Evolutionary conservation across 2,329 filamentous ascomycete species (phyloP).

Genomic region (Penicillium sp.): DNA sequence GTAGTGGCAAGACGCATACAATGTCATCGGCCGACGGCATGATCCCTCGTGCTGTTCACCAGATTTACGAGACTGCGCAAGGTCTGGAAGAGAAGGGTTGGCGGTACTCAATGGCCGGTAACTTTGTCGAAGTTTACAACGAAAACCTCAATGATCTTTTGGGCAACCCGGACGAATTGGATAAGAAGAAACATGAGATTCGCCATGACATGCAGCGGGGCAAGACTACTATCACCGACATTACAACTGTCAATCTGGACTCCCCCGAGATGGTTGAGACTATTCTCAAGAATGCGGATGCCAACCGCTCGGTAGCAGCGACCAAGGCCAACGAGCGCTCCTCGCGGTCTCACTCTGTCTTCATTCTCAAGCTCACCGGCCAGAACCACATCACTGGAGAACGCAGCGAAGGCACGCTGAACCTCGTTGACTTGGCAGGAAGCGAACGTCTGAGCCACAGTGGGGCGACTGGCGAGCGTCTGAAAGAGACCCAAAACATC

Average conservation of each 20-base stretch:
- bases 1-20: conserved; percentile 93
- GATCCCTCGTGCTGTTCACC: conserved; percentile 87
- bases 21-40: conserved; percentile 92
- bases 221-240: conserved; percentile 77
- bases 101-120: conserved; percentile 91
- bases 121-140: conserved; percentile 97
- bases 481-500: conserved; percentile 95
- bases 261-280: conserved; percentile 75
- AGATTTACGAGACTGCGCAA: conserved; percentile 88
- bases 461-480: conserved; percentile 77
- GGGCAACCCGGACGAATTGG: conserved; percentile 65
- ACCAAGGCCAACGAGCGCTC: conserved; percentile 97
- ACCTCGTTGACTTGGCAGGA: conserved; percentile 91
- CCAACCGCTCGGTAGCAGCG: conserved; percentile 86
- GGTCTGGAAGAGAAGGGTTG: conserved; percentile 86
- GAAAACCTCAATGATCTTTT: conserved; percentile 93
- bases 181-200: conserved; percentile 83
- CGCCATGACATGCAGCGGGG: conserved; percentile 79
- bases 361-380: conserved; percentile 72
- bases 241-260: conserved; percentile 72
- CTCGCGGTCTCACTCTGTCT: conserved; percentile 91
- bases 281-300: conserved; percentile 75
- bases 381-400: conserved; percentile 73
- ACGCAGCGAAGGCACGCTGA: conserved; percentile 86
- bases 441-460: conserved; percentile 88